phyloP scores from a whole-genome alignment of 2,329 filamentous ascomycete genomes.

The Diaporthe ampelina region DNA sequence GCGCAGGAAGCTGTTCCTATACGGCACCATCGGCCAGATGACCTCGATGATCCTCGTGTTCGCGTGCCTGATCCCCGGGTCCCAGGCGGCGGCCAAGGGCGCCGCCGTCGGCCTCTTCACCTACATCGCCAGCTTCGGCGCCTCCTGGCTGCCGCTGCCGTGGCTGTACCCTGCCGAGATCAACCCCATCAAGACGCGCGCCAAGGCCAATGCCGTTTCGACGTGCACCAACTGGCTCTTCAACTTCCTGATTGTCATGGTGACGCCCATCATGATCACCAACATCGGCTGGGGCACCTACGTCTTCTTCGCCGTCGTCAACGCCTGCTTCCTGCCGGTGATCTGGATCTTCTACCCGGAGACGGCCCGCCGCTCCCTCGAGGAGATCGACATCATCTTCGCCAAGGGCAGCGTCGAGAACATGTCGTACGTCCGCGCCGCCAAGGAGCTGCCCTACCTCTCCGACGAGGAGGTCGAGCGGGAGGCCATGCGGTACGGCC shows the following conservation, averaged over 20 bases:
- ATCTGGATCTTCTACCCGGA: constrained; percentile 68
- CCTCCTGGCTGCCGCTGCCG: constrained; percentile 69
- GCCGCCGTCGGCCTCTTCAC: constrained; percentile 69
- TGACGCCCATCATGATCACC: constrained; percentile 74
- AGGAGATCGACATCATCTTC: constrained; percentile 77
- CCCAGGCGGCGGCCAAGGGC: constrained; percentile 49
- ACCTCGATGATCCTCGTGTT: constrained; percentile 70
- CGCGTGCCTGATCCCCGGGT: constrained; percentile 52
- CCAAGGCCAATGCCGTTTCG: constrained; percentile 73
- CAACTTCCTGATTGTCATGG: constrained; percentile 77
- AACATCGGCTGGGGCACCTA: constrained; percentile 69
- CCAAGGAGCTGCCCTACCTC: constrained; percentile 68
- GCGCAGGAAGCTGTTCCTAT: constrained; percentile 73
- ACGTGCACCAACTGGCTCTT: constrained; percentile 73
- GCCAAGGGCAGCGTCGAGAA: constrained; percentile 70
- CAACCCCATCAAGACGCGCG: constrained; percentile 71
- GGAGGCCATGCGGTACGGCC: constrained; percentile 55
- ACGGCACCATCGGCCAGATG: constrained; percentile 73
- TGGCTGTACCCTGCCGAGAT: constrained; percentile 75
- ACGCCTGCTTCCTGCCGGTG: constrained; percentile 65
- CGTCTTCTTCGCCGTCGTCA: constrained; percentile 68
- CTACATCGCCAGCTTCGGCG: constrained; percentile 42
- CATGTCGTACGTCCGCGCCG: constrained; percentile 71
- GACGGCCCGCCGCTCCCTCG: constrained; percentile 68
- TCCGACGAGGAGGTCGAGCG: constrained; percentile 65